A percentile compares a stretch with the other conserved stretches of the same genome.
phyloP scores from a whole-genome alignment of 139 green algal species.

The Trebouxia sp. region DNA sequence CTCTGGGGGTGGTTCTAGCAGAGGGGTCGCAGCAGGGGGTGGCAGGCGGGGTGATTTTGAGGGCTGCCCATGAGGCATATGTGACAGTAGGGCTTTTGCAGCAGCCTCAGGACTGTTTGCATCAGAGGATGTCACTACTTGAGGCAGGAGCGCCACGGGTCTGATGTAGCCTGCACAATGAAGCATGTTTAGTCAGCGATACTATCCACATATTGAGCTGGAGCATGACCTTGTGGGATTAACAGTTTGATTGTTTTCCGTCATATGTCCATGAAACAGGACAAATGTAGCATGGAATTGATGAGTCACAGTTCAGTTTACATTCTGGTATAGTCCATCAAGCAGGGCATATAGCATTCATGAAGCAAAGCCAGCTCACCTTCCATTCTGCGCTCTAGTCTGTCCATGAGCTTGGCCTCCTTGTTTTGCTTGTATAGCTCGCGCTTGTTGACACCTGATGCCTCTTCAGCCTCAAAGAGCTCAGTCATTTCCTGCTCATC shows the following conservation, averaged over 20 bases:
- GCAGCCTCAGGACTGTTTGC: neutral
- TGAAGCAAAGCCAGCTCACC: neutral
- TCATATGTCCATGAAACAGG: too few species aligned
- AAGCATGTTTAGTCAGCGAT: too few species aligned
- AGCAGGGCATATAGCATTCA: too few species aligned
- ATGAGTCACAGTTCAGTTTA: too few species aligned
- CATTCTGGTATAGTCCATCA: too few species aligned
- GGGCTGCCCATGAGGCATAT: constrained; percentile 6
- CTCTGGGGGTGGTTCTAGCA: neutral
- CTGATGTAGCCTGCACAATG: constrained; percentile 15
- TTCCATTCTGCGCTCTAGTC: constrained; percentile 45
- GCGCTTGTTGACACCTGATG: constrained; percentile 11
- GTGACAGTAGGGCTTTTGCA: neutral
- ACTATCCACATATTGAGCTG: too few species aligned
- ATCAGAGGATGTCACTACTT: neutral
- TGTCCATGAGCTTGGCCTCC: constrained; percentile 45
- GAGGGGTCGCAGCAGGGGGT: neutral
- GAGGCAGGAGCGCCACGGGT: neutral
- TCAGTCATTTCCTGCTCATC: neutral
- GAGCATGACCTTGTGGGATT: too few species aligned
- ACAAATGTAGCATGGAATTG: too few species aligned
- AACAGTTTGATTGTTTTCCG: too few species aligned
- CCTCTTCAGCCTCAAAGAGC: constrained; percentile 10
- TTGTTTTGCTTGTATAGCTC: constrained; percentile 44
- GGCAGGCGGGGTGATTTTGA: neutral